Evolutionary conservation across 129 eudicot genomes (phyloP).

Genomic region (Chrysanthemum seticuspe): DNA sequence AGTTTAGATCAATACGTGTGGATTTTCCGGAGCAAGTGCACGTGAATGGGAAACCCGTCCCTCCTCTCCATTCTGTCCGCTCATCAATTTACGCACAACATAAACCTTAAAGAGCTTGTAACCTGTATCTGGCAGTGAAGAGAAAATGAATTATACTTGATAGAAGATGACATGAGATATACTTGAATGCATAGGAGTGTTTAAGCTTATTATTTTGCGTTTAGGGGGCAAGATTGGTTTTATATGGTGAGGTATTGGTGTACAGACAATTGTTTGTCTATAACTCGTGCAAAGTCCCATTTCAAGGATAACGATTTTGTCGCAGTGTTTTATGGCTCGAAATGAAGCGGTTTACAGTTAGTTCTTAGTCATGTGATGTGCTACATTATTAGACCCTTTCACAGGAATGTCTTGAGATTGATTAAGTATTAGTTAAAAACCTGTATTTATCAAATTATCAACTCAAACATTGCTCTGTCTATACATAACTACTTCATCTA

Average conservation of each 20-base stretch:
- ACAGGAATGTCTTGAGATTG: no score
- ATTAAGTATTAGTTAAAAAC: no score
- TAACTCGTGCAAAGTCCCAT: neutral
- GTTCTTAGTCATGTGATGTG: slow-evolving; percentile 2
- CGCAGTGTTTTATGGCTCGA: slow-evolving; percentile 9
- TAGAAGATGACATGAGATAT: slow-evolving; percentile 2
- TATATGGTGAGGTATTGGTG: slow-evolving; percentile 10
- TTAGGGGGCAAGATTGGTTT: slow-evolving; percentile 7
- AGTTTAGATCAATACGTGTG: slow-evolving; percentile 81
- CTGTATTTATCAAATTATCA: no score
- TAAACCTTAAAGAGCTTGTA: slow-evolving; percentile 46
- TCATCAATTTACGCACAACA: slow-evolving; percentile 76
- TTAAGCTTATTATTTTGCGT: slow-evolving; percentile 7
- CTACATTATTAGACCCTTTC: neutral
- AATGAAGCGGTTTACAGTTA: neutral
- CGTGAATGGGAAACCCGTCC: slow-evolving; percentile 72
- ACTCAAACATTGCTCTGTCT: no score
- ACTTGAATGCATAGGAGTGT: slow-evolving; percentile 12
- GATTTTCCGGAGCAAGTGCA: slow-evolving; percentile 84
- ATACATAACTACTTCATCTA: no score
- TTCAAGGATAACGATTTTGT: neutral
- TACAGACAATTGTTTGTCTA: slow-evolving; percentile 15
- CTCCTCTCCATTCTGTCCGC: slow-evolving; percentile 49
- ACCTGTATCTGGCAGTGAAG: slow-evolving; percentile 8
- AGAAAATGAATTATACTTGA: slow-evolving; percentile 10